Conservation (phyloP, 2,329 filamentous ascomycete genomes). For the Fusarium oxysporum region DNA sequence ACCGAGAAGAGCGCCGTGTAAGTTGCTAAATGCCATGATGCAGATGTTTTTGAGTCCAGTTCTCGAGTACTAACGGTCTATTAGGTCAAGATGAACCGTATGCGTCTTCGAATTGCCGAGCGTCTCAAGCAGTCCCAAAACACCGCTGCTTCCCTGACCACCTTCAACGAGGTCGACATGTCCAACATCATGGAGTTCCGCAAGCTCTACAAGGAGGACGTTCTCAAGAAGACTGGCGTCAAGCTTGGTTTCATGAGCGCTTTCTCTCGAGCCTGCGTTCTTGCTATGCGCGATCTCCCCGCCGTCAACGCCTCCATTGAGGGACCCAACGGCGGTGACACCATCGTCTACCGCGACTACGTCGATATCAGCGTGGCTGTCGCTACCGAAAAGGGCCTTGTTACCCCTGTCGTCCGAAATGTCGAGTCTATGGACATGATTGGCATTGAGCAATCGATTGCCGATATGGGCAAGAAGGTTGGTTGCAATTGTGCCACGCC, state of each 20-base stretch:
- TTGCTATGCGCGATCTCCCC: slow-evolving; percentile 96
- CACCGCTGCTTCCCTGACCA: slow-evolving; percentile 95
- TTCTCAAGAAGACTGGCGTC: slow-evolving; percentile 94
- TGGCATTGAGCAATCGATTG: slow-evolving; percentile 89
- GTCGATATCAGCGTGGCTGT: slow-evolving; percentile 98
- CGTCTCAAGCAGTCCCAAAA: slow-evolving; percentile 99
- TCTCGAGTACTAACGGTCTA: slow-evolving; percentile 9
- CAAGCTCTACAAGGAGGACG: slow-evolving; percentile 95
- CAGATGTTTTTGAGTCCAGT: not conserved
- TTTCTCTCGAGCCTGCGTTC: slow-evolving; percentile 87
- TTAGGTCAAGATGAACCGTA: slow-evolving; percentile 99
- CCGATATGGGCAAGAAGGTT: slow-evolving; percentile 95
- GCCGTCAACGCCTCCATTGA: slow-evolving; percentile 97
- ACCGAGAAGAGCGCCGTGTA: slow-evolving; percentile 89
- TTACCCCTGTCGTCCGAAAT: slow-evolving; percentile 96
- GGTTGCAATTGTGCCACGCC: not conserved
- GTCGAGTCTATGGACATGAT: slow-evolving; percentile 89
- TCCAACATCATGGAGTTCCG: slow-evolving; percentile 96
- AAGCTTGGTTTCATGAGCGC: slow-evolving; percentile 99
- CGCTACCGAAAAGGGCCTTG: slow-evolving; percentile 95
- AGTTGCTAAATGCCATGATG: slow-evolving; percentile 48
- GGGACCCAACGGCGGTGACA: slow-evolving; percentile 93
- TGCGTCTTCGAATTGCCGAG: slow-evolving; percentile 97
- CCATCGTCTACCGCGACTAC: slow-evolving; percentile 97
- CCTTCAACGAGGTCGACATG: slow-evolving; percentile 99